A percentile compares a stretch with the other conserved stretches of the same genome.
Evolutionary conservation across 345 rosid genomes (phyloP).

Genomic region (Hypericum perforatum): DNA sequence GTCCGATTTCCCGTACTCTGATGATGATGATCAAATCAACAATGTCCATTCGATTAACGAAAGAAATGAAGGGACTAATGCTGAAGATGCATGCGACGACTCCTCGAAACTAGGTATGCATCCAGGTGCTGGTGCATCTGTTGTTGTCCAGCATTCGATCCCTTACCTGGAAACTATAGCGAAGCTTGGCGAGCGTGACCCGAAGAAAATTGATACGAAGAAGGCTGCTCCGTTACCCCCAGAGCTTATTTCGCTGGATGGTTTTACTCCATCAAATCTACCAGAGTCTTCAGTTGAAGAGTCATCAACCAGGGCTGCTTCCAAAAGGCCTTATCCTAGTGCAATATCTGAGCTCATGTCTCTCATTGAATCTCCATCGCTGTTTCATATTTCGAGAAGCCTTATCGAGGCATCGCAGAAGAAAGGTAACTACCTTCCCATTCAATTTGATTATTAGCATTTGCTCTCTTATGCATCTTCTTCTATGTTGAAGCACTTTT

Average conservation of each 20-base stretch:
- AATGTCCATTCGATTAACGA: conserved; percentile 13
- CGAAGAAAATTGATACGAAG: conserved; percentile 18
- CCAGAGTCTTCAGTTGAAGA: conserved; percentile 7
- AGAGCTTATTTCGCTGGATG: conserved; percentile 29
- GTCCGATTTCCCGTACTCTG: conserved; percentile 13
- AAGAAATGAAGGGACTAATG: conserved; percentile 19
- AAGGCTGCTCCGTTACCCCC: conserved; percentile 10
- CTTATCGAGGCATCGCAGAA: conserved; percentile 12
- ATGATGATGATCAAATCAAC: conserved; percentile 26
- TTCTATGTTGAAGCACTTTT: background rate
- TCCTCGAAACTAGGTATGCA: conserved; percentile 6
- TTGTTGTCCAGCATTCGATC: conserved; percentile 12
- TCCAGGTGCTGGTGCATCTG: conserved; percentile 9
- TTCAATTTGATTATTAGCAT: no score
- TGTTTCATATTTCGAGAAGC: conserved; percentile 14
- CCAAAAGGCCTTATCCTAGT: conserved; percentile 14
- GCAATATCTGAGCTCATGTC: conserved; percentile 34
- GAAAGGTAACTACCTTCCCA: conserved; percentile 24
- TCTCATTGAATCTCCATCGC: conserved; percentile 30
- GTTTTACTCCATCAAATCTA: conserved; percentile 15
- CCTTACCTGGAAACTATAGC: conserved; percentile 6
- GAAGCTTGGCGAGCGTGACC: conserved; percentile 10
- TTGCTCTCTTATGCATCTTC: background rate
- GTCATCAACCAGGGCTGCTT: conserved; percentile 7
- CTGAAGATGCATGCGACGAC: conserved; percentile 13